Evolutionary conservation across 2,329 filamentous ascomycete genomes (phyloP).

Genomic region (Cladophialophora carrionii): DNA sequence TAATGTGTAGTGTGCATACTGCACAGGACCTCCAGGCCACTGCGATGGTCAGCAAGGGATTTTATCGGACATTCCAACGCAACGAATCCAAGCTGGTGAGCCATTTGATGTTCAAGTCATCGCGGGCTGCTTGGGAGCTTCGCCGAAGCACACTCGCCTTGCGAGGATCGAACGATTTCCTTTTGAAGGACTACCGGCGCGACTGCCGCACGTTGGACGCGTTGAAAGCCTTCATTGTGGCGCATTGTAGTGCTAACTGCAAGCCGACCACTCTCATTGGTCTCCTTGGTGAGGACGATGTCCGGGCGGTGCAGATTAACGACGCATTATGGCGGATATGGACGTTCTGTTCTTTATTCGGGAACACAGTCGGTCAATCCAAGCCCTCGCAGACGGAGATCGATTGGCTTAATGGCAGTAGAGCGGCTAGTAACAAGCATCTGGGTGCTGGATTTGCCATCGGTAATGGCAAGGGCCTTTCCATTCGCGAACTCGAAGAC

Average conservation of each 20-base stretch:
- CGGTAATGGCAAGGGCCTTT: constrained; percentile 60
- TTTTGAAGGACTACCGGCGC: constrained; percentile 31
- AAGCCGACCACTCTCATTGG: constrained; percentile 60
- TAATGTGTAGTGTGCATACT: constrained; percentile 34
- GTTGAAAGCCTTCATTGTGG: constrained; percentile 60
- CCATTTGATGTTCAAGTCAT: constrained; percentile 33
- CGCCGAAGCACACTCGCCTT: constrained; percentile 32
- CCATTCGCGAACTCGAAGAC: constrained; percentile 62
- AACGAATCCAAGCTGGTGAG: constrained; percentile 36
- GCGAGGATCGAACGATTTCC: constrained; percentile 30
- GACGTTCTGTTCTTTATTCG: constrained; percentile 68
- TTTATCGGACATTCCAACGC: constrained; percentile 35
- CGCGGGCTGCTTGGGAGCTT: constrained; percentile 37
- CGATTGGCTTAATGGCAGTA: constrained; percentile 64
- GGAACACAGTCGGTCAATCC: constrained; percentile 57
- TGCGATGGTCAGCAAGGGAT: constrained; percentile 37
- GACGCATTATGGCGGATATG: constrained; percentile 68
- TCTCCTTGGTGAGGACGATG: constrained; percentile 53
- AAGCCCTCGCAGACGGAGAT: constrained; percentile 63
- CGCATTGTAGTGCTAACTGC: constrained; percentile 60
- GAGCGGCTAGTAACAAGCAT: constrained; percentile 56
- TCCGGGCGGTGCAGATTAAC: constrained; percentile 57
- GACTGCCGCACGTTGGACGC: constrained; percentile 59
- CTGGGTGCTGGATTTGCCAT: constrained; percentile 59
- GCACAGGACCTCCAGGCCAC: constrained; percentile 32